Evolutionary conservation across 257 asterid species (phyloP).

Genomic region (Solanum tarijense): DNA sequence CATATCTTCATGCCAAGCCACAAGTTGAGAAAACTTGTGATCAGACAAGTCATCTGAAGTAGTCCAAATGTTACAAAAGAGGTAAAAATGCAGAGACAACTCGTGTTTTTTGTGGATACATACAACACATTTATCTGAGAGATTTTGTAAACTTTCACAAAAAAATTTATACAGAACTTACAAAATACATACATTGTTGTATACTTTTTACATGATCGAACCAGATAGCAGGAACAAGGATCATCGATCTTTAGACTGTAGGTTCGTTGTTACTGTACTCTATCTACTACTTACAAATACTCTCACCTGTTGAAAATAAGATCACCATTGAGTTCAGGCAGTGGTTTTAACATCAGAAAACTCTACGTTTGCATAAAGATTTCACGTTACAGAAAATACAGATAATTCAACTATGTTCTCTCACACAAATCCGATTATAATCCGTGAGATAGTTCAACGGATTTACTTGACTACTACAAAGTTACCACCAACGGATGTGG

Average conservation of each 20-base stretch:
- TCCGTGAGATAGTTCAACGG: too few species aligned
- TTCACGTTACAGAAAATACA: not conserved
- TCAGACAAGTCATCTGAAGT: not conserved
- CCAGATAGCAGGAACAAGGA: not conserved
- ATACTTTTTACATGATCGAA: not conserved
- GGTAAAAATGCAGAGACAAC: not conserved
- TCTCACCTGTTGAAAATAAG: not conserved
- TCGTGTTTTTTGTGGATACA: not conserved
- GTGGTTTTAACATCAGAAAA: not conserved
- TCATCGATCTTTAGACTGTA: not conserved
- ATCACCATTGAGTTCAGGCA: not conserved
- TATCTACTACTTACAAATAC: not conserved
- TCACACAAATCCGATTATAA: not conserved
- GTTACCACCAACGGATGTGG: not conserved
- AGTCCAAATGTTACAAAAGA: not conserved
- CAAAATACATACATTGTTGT: not conserved
- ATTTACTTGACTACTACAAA: not conserved
- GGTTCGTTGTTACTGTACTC: not conserved
- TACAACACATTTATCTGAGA: not conserved
- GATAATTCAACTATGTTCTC: not conserved
- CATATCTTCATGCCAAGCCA: not conserved
- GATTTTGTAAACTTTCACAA: not conserved
- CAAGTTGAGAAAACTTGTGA: too few species aligned
- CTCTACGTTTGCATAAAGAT: not conserved
- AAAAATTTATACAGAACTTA: not conserved